Evolutionary conservation across 2,329 filamentous ascomycete species (phyloP).

Genomic region (Cladophialophora carrionii): DNA sequence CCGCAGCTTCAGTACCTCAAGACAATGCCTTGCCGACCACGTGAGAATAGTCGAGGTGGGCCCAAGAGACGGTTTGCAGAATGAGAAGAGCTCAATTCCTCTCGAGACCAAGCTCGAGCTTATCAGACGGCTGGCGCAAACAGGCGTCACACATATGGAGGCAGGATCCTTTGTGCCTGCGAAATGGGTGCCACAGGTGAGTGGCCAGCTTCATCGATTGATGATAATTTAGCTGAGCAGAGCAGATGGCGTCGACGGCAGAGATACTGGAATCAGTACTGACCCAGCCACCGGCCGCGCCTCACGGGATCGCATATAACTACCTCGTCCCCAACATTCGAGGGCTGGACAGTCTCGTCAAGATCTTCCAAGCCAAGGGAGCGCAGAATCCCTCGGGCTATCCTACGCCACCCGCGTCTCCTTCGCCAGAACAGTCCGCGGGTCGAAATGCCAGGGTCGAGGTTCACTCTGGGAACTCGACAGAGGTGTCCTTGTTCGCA

Average conservation of each 20-base stretch:
- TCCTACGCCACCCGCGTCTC: conserved; percentile 42
- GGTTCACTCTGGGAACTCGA: conserved; percentile 49
- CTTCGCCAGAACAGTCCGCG: conserved; percentile 43
- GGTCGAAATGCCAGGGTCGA: conserved; percentile 40
- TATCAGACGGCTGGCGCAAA: conserved; percentile 52
- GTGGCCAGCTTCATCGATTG: conserved; percentile 15
- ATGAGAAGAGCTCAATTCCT: conserved; percentile 55
- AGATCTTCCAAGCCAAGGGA: conserved; percentile 52
- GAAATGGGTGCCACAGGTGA: conserved; percentile 60
- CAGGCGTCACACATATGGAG: conserved; percentile 56
- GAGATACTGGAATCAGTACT: conserved; percentile 62
- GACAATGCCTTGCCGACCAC: conserved; percentile 49
- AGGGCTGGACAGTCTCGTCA: conserved; percentile 63
- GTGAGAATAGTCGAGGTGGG: conserved; percentile 60
- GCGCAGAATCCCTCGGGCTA: conserved; percentile 44
- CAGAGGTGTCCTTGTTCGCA: conserved; percentile 66
- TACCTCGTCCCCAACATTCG: conserved; percentile 67
- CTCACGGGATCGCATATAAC: conserved; percentile 63
- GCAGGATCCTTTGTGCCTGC: conserved; percentile 58
- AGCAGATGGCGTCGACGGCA: conserved; percentile 66
- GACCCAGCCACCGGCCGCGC: conserved; percentile 53
- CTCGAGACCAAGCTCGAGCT: conserved; percentile 55
- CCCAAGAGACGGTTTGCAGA: conserved; percentile 58
- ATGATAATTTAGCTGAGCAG: not conserved
- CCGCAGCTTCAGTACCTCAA: conserved; percentile 36